Conservation (phyloP, 768 basidiomycete genomes). For the Bullera alba region DNA sequence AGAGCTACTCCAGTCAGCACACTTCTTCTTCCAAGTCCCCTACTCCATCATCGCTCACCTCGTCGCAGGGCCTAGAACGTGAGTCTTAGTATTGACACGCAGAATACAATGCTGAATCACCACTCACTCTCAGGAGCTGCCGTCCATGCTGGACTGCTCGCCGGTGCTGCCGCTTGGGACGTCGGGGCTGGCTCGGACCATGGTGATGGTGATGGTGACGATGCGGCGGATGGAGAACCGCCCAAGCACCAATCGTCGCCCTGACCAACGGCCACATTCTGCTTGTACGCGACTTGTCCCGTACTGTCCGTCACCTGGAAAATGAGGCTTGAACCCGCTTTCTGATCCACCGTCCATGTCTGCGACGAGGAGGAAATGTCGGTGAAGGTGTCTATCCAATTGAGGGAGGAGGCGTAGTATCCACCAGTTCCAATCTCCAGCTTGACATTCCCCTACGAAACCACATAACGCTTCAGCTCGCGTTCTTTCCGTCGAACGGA, state of each 20-base stretch:
- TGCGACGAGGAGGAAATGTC: conserved; percentile 8
- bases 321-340: conserved; percentile 25
- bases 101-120: no score
- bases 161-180: no score
- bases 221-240: conserved; percentile 3
- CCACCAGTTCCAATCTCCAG: conserved; percentile 38
- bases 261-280: conserved; percentile 31
- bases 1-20: no score
- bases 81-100: no score
- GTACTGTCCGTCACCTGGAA: conserved; percentile 39
- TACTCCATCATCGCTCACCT: no score
- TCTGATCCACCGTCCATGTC: conserved; percentile 34
- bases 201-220: no score
- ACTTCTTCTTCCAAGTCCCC: no score
- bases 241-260: conserved; percentile 23
- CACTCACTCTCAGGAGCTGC: no score
- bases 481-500: background rate
- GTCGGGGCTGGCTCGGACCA: no score
- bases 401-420: conserved; percentile 33
- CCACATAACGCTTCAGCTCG: background rate
- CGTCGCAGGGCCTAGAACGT: no score
- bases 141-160: no score
- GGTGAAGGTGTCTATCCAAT: conserved; percentile 14
- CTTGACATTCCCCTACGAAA: conserved; percentile 13
- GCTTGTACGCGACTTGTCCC: conserved; percentile 32